Percentiles rank a stretch among this genome's conserved stretches.
Conservation (phyloP, 495 filamentous ascomycete species). For the Penicillium fimorum region DNA sequence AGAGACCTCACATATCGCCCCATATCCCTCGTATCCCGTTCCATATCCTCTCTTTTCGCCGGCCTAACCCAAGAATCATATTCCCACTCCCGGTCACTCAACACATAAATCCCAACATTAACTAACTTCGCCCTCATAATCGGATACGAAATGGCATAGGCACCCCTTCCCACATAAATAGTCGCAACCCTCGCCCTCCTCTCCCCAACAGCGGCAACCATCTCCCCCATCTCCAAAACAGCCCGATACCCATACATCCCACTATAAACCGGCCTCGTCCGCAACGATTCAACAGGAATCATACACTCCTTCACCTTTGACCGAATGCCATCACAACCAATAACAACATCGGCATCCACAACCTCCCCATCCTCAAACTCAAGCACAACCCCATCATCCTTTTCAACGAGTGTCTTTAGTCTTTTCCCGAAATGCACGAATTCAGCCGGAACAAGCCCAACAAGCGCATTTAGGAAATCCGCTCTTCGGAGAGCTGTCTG, state of each 20-base stretch:
- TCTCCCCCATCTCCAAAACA: conserved; percentile 59
- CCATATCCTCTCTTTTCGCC: conserved; percentile 55
- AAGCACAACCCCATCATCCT: conserved; percentile 15
- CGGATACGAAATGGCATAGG: conserved; percentile 63
- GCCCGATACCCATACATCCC: conserved; percentile 58
- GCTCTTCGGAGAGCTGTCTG: conserved; percentile 50
- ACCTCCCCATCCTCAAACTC: conserved; percentile 35
- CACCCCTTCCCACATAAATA: conserved; percentile 57
- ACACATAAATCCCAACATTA: conserved; percentile 55
- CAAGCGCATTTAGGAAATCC: conserved; percentile 59
- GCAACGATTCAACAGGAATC: conserved; percentile 36
- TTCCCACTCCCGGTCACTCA: conserved; percentile 43
- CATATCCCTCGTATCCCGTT: conserved; percentile 54
- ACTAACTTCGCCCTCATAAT: conserved; percentile 62
- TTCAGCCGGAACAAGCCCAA: conserved; percentile 50
- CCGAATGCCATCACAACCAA: conserved; percentile 62
- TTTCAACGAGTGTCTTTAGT: conserved; percentile 13
- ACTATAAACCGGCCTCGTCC: conserved; percentile 36
- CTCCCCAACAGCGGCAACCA: conserved; percentile 52
- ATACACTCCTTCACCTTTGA: conserved; percentile 47
- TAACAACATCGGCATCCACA: conserved; percentile 41
- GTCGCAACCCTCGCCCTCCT: conserved; percentile 50
- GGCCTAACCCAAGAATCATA: conserved; percentile 56
- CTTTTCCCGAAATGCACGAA: conserved; percentile 37
- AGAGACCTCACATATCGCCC: conserved; percentile 47